These are phyloP conservation scores for Tolypocladium ophioglossoides DNA, from an alignment of 2,329 filamentous ascomycete genomes.

Conservation along the genomic window DNA sequence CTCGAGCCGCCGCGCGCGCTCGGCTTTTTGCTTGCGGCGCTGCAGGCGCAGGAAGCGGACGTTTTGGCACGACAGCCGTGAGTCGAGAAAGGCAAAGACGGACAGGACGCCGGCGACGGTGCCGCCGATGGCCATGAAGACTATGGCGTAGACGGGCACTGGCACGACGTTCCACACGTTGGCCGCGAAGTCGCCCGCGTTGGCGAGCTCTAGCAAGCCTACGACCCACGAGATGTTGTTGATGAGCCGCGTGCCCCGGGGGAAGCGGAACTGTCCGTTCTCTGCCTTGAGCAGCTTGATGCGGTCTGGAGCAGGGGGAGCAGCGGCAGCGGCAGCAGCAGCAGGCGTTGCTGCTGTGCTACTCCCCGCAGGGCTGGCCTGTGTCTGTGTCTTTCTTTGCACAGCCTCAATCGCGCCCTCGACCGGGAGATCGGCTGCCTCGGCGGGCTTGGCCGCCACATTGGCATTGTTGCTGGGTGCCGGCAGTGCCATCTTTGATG, in stretches of 20 bases:
- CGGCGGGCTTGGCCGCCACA: not conserved
- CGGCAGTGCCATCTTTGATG: not conserved
- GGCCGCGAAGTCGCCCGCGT: conserved; percentile 45
- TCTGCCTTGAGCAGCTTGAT: conserved; percentile 4
- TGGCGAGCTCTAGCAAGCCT: conserved; percentile 43
- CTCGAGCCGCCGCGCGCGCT: conserved; percentile 5
- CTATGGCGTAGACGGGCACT: conserved; percentile 34
- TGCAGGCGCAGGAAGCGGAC: conserved; percentile 33
- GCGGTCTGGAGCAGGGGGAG: not conserved
- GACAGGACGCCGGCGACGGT: conserved; percentile 32
- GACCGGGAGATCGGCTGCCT: not conserved
- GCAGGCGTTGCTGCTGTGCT: not conserved
- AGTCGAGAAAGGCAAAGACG: conserved; percentile 34
- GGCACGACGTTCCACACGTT: conserved; percentile 46
- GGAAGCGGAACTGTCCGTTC: conserved; percentile 3
- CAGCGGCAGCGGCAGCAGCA: not conserved
- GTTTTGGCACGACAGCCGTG: conserved; percentile 31
- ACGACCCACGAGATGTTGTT: conserved; percentile 23
- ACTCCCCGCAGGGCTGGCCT: not conserved
- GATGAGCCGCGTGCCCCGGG: conserved; percentile 10
- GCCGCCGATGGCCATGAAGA: conserved; percentile 43
- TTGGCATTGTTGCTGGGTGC: not conserved
- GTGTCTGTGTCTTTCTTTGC: not conserved
- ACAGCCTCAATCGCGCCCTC: not conserved
- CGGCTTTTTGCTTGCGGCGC: conserved; percentile 18